Conservation (phyloP, 106 monocot genomes). For the Posidonia australis region DNA sequence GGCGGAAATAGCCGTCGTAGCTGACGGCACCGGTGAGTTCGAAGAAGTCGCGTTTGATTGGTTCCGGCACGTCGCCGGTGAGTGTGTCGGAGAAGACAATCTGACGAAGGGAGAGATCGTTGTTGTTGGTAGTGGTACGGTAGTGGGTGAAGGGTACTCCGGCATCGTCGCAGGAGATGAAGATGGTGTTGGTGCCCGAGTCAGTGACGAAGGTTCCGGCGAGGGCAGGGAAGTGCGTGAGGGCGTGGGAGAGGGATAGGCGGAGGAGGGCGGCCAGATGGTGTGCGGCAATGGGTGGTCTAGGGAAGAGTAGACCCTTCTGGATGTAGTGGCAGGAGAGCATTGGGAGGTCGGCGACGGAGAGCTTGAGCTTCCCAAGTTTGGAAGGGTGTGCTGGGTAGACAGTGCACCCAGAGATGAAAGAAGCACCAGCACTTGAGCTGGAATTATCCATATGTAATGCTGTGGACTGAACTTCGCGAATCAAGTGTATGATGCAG, state of each 20-base stretch:
- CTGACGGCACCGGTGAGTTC: slow-evolving; percentile 47
- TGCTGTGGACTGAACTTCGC: too few species aligned
- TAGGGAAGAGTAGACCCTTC: slow-evolving; percentile 77
- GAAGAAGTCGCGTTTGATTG: slow-evolving; percentile 38
- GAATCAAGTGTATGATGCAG: too few species aligned
- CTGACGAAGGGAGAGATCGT: slow-evolving; percentile 24
- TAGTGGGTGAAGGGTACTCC: too few species aligned
- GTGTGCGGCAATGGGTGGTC: slow-evolving; percentile 15
- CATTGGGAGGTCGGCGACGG: slow-evolving; percentile 40
- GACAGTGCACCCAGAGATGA: too few species aligned
- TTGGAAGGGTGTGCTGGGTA: too few species aligned
- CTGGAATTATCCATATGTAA: too few species aligned
- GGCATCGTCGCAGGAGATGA: slow-evolving; percentile 52
- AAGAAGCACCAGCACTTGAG: too few species aligned
- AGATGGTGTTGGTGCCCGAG: slow-evolving; percentile 31
- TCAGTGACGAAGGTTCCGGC: slow-evolving; percentile 66
- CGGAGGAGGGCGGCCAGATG: slow-evolving; percentile 33
- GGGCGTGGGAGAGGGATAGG: slow-evolving; percentile 50
- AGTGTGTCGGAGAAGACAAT: slow-evolving; percentile 37
- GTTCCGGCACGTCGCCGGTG: background rate
- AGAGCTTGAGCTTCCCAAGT: too few species aligned
- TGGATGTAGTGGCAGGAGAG: slow-evolving; percentile 85
- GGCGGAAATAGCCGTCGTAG: slow-evolving; percentile 62
- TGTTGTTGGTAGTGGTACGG: too few species aligned
- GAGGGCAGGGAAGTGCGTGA: slow-evolving; percentile 57